Base-by-base conservation (phyloP, 2,329 filamentous ascomycete genomes). In the Exserohilum rostratum region DNA sequence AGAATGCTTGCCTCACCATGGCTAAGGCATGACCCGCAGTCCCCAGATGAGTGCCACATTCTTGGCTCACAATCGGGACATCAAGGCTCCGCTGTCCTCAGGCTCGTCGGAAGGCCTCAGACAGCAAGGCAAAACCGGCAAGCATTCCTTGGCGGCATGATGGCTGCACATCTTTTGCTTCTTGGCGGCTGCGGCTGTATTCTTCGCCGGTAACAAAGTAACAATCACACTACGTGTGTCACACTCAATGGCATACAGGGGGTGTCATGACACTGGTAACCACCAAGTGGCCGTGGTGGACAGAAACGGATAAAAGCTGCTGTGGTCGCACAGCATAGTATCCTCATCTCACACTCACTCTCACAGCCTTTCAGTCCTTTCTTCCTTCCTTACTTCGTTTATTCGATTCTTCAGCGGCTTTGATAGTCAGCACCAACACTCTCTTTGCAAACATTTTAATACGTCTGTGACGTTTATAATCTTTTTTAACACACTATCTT, bases 391-490 rank as follows among this genome's bases (percentile, higher is more conserved):
- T 50, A 42, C 61, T 61, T 62, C 50, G 49, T 66, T 71, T 69
- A 70, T 72, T 62, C 60, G 31, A 34, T 61, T 64, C 58, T 59
- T 51, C 57, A 37, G 65, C 65, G 69, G 65, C 70, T 73, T 73
- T 73, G 70, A 73, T 64, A 73, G 70, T 73, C 68, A 62, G 66
- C 65, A 39, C n/a, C 39, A 54, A 51, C 60, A 52, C 57, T 57
- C 57, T 60, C 65, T 65, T 57, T 61, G 34, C 51, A 64, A 45
- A 17, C 15, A 15, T 35, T 33, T 17, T 27, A 61, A 56, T 58
- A 60, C 68, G 68, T 72, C 69, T 70, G 69, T 58, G 69, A 73
- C 69, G 65, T 69, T 62, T 67, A 25, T 25, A 64, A 61, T 66
- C 52, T 44, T 57, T 60, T 25, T 25, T 25, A 25, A 25, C 22